Conservation (phyloP, 495 filamentous ascomycete species). For the Tuber magnatum region DNA sequence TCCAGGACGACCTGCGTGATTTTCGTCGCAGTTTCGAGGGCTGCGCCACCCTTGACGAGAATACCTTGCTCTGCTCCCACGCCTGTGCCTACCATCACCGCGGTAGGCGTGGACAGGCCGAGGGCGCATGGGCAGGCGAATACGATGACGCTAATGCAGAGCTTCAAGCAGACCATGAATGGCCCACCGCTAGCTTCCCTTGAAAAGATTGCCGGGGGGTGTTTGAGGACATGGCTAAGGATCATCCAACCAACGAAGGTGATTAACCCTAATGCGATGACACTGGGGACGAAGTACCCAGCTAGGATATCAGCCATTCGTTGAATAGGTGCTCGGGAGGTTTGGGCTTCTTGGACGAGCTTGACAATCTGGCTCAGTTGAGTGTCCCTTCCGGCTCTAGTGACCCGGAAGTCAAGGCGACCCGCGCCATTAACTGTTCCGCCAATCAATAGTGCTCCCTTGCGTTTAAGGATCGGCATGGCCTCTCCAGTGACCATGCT, state of each 20-base stretch:
- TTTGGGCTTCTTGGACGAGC: conserved; percentile 93
- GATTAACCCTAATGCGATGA: conserved; percentile 71
- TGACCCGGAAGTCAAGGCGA: conserved; percentile 86
- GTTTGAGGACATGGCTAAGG: conserved; percentile 69
- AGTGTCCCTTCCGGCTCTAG: conserved; percentile 85
- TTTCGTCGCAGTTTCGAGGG: conserved; percentile 85
- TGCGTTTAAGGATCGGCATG: conserved; percentile 80
- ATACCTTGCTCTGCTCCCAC: conserved; percentile 96
- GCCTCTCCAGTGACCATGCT: conserved; percentile 98
- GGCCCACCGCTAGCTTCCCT: conserved; percentile 72
- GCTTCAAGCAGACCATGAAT: conserved; percentile 92
- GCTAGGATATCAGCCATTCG: conserved; percentile 84
- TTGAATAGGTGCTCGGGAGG: conserved; percentile 89
- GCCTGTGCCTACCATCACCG: conserved; percentile 97
- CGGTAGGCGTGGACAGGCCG: conserved; percentile 87
- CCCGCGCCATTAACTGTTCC: conserved; percentile 94
- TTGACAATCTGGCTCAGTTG: conserved; percentile 97
- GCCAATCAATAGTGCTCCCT: conserved; percentile 74
- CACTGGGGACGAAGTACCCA: conserved; percentile 88
- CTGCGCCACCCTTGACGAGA: conserved; percentile 89
- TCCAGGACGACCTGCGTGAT: conserved; percentile 95
- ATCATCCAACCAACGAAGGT: conserved; percentile 95
- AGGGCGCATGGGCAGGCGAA: conserved; percentile 96
- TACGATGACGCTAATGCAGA: conserved; percentile 97
- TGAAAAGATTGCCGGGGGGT: conserved; percentile 86